Base-by-base conservation (phyloP, 768 basidiomycete genomes). In the Sarcodon aspratus region DNA sequence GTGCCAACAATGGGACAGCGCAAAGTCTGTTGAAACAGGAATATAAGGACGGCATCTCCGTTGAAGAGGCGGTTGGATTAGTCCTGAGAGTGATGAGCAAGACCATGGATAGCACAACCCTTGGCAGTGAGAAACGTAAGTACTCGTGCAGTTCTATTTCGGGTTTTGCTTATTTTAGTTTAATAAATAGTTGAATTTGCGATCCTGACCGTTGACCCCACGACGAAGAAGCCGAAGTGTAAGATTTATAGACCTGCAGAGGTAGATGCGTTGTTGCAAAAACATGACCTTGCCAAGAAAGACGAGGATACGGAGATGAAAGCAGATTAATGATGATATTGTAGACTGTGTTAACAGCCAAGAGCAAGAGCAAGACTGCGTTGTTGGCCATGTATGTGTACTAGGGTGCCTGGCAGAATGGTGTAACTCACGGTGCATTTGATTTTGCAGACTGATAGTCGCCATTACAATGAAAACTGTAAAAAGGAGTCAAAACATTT, bases 31-130 rank as follows among this genome's bases (percentile, higher is more conserved):
- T 99, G 55, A 94, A 97, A 71, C 95, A 99, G 67, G 96, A 99
- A 65, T 98, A 97, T 69, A 94, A 96, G 65, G 96, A 98, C 55
- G 91, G 91, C 50, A 84, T 98, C 48, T 71, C 74, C 10, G 76
- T 98, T 36, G 87, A 94, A 61, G 93, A 95, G 44, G 94, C 93
- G 17, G 85, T 95, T 56, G 83, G 79, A n/a, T 73, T 99, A 17
- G 91, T 87, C 42, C 73, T 98, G 55, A 85, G 82, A 68, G 86
- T 91, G 47, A 94, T 99, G 92, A 94, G 92, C 74, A 98, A 97
- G 78, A 97, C 95, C 48, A 97, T 99, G 95, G 96, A 99, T 61
- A 93, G 90, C 54, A 97, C 95, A 32, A 97, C 91, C 42, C 65
- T 99, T 53, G 87, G 90, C 33, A 94, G 90, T 60, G 96, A 99